These are phyloP conservation scores for Microsporum audouinii DNA, from an alignment of 2,329 filamentous ascomycete species.

Conservation along the genomic window DNA sequence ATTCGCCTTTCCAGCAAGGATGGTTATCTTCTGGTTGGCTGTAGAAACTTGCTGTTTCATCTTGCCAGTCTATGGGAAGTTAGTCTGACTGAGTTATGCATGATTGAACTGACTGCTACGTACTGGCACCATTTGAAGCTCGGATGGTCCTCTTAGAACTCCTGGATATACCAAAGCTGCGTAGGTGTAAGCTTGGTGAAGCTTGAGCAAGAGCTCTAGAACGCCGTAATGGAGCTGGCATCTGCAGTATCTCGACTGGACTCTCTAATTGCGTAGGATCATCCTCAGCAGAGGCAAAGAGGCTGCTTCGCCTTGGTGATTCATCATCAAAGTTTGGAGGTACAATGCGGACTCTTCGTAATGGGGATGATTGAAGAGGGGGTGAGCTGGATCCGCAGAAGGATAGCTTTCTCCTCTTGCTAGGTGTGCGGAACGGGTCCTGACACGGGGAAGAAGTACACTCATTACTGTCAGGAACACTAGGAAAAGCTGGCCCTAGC, in stretches of 20 bases:
- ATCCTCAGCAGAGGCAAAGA: slow-evolving; percentile 5
- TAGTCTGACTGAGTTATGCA: slow-evolving; percentile 13
- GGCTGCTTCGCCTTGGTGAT: not conserved
- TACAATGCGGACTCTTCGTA: slow-evolving; percentile 32
- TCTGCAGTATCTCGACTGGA: slow-evolving; percentile 6
- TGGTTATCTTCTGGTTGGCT: slow-evolving; percentile 45
- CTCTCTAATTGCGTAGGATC: not conserved
- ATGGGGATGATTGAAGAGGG: slow-evolving; percentile 40
- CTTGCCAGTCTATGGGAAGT: slow-evolving; percentile 40
- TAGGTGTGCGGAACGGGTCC: slow-evolving; percentile 30
- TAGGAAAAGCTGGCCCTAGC: slow-evolving; percentile 32
- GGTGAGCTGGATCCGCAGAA: slow-evolving; percentile 32
- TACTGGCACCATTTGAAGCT: slow-evolving; percentile 29
- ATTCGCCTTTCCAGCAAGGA: slow-evolving; percentile 33
- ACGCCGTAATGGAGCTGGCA: slow-evolving; percentile 26
- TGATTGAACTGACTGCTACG: slow-evolving; percentile 13
- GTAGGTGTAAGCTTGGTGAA: slow-evolving; percentile 30
- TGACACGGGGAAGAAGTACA: slow-evolving; percentile 20
- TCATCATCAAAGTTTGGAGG: slow-evolving; percentile 23
- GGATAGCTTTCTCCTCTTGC: slow-evolving; percentile 36
- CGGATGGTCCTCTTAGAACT: slow-evolving; percentile 25
- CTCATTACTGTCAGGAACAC: slow-evolving; percentile 25
- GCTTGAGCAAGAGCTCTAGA: slow-evolving; percentile 26
- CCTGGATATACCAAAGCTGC: slow-evolving; percentile 24
- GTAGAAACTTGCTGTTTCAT: slow-evolving; percentile 50